Conservation (phyloP, 495 filamentous ascomycete species). For the Penicillium lividum region DNA sequence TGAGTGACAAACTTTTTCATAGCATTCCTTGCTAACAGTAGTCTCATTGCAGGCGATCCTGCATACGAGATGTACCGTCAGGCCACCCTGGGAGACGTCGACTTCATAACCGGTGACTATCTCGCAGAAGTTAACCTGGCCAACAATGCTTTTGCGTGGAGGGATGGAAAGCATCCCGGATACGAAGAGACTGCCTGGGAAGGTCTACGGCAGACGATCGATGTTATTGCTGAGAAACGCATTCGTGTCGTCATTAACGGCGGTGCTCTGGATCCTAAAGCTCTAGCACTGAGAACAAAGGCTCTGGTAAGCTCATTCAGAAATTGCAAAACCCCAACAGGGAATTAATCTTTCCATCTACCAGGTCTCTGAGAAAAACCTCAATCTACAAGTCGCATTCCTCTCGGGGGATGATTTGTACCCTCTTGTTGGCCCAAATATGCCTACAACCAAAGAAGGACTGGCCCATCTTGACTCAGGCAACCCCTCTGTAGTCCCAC, state of each 20-base stretch:
- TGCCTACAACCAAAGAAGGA: conserved; percentile 27
- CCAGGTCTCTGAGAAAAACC: conserved; percentile 28
- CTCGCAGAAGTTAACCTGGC: conserved; percentile 54
- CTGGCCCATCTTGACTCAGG: conserved; percentile 40
- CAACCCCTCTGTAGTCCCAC: conserved; percentile 17
- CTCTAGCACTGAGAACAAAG: conserved; percentile 39
- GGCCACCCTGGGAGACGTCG: conserved; percentile 47
- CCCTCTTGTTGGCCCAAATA: conserved; percentile 27
- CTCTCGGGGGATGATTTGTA: conserved; percentile 49
- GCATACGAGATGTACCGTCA: conserved; percentile 47
- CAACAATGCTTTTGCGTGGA: conserved; percentile 44
- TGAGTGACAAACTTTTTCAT: conserved; percentile 13
- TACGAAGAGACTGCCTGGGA: conserved; percentile 49
- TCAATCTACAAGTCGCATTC: conserved; percentile 45
- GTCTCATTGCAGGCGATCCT: conserved; percentile 34
- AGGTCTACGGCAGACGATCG: conserved; percentile 44
- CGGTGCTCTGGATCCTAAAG: conserved; percentile 45
- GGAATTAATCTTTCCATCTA: no score
- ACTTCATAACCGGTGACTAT: conserved; percentile 59
- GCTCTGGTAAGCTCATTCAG: conserved; percentile 28
- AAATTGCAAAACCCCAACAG: no score
- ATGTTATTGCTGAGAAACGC: conserved; percentile 41
- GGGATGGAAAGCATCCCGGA: conserved; percentile 38
- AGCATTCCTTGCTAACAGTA: not conserved
- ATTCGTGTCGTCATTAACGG: conserved; percentile 50